phyloP scores from a whole-genome alignment of 1,284 basidiomycete species.

The Cutaneotrichosporon sp. region DNA sequence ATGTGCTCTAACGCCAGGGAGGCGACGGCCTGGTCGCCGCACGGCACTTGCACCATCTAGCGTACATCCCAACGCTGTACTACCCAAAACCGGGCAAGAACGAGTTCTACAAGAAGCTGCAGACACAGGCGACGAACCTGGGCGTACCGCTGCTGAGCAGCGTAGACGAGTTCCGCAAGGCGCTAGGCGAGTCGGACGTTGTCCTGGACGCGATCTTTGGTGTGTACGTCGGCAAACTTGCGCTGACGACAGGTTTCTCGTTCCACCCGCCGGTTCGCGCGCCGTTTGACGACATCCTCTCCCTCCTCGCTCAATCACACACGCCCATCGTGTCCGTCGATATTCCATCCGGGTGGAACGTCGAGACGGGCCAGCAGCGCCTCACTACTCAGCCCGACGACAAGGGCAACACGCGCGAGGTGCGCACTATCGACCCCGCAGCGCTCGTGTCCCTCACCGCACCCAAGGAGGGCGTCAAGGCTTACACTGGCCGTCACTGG shows the following conservation, averaged over 20 bases:
- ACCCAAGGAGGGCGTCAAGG: conserved; percentile 78
- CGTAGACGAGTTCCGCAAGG: conserved; percentile 53
- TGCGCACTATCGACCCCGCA: conserved; percentile 59
- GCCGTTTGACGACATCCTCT: conserved; percentile 75
- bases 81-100: conserved; percentile 80
- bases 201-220: conserved; percentile 92
- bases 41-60: conserved; percentile 85
- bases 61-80: conserved; percentile 76
- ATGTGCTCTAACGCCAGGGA: conserved; percentile 51
- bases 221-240: conserved; percentile 17
- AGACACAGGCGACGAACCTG: conserved; percentile 83
- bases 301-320: conserved; percentile 59
- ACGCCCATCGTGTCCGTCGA: conserved; percentile 86
- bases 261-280: conserved; percentile 82
- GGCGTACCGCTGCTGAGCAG: conserved; percentile 63
- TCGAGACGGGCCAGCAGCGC: conserved; percentile 49
- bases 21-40: conserved; percentile 97
- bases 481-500: conserved; percentile 78
- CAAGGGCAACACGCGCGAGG: conserved; percentile 54
- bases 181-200: conserved; percentile 66
- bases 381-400: conserved; percentile 50
- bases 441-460: conserved; percentile 87
- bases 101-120: conserved; percentile 80
- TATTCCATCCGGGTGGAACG: conserved; percentile 94
- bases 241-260: conserved; percentile 62